Evolutionary conservation across 2,329 filamentous ascomycete genomes (phyloP).

Genomic region (Alternaria conjuncta): DNA sequence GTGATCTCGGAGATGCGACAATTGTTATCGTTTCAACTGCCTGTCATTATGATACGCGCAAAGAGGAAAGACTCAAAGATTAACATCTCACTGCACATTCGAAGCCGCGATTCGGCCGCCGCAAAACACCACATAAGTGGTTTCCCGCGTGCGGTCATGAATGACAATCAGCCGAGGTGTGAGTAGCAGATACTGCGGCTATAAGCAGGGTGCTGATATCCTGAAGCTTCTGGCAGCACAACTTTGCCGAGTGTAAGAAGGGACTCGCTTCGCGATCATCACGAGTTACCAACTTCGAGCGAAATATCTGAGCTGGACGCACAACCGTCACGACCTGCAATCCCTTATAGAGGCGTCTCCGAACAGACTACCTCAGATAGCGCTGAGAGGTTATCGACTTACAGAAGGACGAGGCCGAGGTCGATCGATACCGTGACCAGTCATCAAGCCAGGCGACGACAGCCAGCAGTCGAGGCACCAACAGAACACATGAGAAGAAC

Average conservation of each 20-base stretch:
- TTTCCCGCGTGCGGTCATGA: constrained; percentile 3
- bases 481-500: background rate
- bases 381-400: background rate
- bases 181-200: background rate
- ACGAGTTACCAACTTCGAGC: background rate
- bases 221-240: background rate
- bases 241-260: background rate
- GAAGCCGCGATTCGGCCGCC: background rate
- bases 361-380: background rate
- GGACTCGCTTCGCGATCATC: background rate
- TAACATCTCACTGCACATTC: constrained; percentile 1
- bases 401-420: background rate
- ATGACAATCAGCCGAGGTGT: background rate
- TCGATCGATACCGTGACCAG: background rate
- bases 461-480: background rate
- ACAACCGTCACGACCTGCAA: background rate
- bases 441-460: background rate
- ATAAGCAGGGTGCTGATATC: background rate
- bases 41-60: background rate
- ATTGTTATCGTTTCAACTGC: background rate
- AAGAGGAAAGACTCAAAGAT: background rate
- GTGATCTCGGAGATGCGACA: background rate
- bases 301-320: background rate
- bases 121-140: constrained; percentile 3
- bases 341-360: background rate